Base-by-base conservation (phyloP, 805 yeast species). In the Candida caryicola region DNA sequence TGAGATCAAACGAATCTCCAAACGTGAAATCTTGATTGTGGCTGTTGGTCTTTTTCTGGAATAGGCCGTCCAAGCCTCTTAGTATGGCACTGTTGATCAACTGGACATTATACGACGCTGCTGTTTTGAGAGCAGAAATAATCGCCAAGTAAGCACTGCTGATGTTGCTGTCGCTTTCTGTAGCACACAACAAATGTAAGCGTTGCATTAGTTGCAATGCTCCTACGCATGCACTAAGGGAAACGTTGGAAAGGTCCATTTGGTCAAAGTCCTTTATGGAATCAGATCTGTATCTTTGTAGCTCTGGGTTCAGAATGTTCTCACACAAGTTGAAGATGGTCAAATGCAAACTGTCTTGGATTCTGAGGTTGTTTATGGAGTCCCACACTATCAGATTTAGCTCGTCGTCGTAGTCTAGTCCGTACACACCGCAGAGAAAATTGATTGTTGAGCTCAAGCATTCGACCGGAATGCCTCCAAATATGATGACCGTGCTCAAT, bases 341-440 rank as follows among this genome's bases (percentile, higher is more conserved):
- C 0, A 51, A 32, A 10, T 59, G 57, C 5, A 66, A 66, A 4
- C 71, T 51, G 19, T 66, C 69, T 13, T 70, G 67, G 10, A 48
- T 40, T 10, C 62, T 52, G 16, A 81, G 49, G 28, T 62, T 62
- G 12, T 51, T 48, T 6, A 77, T 55, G 3, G 71, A 56, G 4
- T 63, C 62, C 62, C 73, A 67, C 1, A 70, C 57, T 5, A 58
- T 29, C 4, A 57, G 62, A 6, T 53, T 51, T 25, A 73, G 59
- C 4, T 59, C 51, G 6, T 65, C 57, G 13, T 69, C 64, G 21
- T 66, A 46, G 8, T 44, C 40, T 5, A 52, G 41, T 1, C 64
- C 55, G 21, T 66, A 54, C 1, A 72, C 58, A 2, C 74, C 74
- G 43, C 82, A 71, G 5, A 80, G 49, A 10, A 76, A 64, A 37